phyloP scores from a whole-genome alignment of 306 rosid genomes.

The Lupinus albus region DNA sequence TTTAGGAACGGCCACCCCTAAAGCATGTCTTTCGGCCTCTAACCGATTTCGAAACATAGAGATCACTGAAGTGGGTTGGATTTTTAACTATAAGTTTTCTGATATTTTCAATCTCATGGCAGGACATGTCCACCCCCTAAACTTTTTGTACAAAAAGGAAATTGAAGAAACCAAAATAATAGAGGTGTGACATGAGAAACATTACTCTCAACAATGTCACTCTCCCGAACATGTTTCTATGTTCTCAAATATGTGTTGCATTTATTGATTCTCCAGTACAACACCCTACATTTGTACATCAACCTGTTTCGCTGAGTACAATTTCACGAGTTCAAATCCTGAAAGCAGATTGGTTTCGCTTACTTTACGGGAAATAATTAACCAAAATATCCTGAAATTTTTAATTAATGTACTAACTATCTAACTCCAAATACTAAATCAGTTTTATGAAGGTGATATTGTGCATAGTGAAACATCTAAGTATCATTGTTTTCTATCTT shows the following conservation, averaged over 20 bases:
- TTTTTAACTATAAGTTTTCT: too few relatives aligned
- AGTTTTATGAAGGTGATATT: not conserved
- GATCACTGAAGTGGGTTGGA: too few relatives aligned
- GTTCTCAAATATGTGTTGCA: conserved; percentile 17
- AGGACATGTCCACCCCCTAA: not conserved
- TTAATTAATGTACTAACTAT: too few relatives aligned
- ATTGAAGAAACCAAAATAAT: conserved; percentile 36
- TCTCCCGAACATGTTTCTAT: conserved; percentile 39
- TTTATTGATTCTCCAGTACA: conserved; percentile 19
- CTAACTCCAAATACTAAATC: not conserved
- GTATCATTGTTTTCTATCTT: conserved; percentile 1
- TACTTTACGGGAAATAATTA: too few relatives aligned
- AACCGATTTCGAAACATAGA: too few relatives aligned
- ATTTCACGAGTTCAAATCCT: too few relatives aligned
- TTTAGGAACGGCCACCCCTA: conserved; percentile 11
- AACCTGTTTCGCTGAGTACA: not conserved
- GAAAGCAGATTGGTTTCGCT: too few relatives aligned
- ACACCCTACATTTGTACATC: not conserved
- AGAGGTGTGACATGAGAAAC: conserved; percentile 44
- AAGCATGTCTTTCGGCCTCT: too few relatives aligned
- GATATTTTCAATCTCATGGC: not conserved
- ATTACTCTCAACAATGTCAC: conserved; percentile 49
- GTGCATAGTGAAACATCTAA: conserved; percentile 7
- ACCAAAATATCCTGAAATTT: too few relatives aligned
- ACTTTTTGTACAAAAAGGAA: not conserved